phyloP scores from a whole-genome alignment of 1,284 basidiomycete species.

The Phellopilus nigrolimitatus region DNA sequence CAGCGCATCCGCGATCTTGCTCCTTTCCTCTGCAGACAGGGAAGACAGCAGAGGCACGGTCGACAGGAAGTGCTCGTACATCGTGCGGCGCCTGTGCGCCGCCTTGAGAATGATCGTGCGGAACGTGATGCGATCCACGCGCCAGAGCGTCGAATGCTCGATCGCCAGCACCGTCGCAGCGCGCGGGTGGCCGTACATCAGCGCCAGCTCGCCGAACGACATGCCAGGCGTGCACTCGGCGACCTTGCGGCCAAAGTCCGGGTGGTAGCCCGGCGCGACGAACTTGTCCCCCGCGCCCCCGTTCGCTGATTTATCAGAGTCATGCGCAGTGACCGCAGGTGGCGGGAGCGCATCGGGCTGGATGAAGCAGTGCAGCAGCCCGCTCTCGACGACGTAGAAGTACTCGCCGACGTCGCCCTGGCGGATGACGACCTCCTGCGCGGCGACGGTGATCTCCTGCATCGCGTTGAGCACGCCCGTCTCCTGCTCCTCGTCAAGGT shows the following conservation, averaged over 20 bases:
- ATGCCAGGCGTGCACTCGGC: slow-evolving; percentile 81
- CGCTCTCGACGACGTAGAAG: slow-evolving; percentile 96
- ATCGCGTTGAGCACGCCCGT: slow-evolving; percentile 91
- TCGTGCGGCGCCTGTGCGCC: slow-evolving; percentile 82
- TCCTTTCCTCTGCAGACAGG: slow-evolving; percentile 82
- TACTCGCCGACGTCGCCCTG: slow-evolving; percentile 97
- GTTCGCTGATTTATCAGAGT: slow-evolving; percentile 39
- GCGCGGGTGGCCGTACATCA: slow-evolving; percentile 97
- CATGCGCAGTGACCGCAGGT: slow-evolving; percentile 44
- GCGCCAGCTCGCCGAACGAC: slow-evolving; percentile 93
- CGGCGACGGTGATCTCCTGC: slow-evolving; percentile 77
- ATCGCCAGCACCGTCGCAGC: slow-evolving; percentile 91
- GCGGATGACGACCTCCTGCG: slow-evolving; percentile 85
- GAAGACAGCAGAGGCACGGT: slow-evolving; percentile 89
- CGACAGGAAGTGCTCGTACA: slow-evolving; percentile 94
- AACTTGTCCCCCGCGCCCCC: slow-evolving; percentile 47
- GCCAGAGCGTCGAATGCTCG: slow-evolving; percentile 86
- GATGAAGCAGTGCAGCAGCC: slow-evolving; percentile 86
- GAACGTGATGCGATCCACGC: slow-evolving; percentile 96
- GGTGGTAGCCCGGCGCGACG: slow-evolving; percentile 58
- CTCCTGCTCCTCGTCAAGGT: slow-evolving; percentile 95
- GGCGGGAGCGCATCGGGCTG: slow-evolving; percentile 59
- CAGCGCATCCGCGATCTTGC: slow-evolving; percentile 96
- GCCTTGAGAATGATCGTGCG: slow-evolving; percentile 93
- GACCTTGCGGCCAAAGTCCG: slow-evolving; percentile 77